Base-by-base conservation (phyloP, 1,284 basidiomycete species). In the Phellopilus nigrolimitatus region DNA sequence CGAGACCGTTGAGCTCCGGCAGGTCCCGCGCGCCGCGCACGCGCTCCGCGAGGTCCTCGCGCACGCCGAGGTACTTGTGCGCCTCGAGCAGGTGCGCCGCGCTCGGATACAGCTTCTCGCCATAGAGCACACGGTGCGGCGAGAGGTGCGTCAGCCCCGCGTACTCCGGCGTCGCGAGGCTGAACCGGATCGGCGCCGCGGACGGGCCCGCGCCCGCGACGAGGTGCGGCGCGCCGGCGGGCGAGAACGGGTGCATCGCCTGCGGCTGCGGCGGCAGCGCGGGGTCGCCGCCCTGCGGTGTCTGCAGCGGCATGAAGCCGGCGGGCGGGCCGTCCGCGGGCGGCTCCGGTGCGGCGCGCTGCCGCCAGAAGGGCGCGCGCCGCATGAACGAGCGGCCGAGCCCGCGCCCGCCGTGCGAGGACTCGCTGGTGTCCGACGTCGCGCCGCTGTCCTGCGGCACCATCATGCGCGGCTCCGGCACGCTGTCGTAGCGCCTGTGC, bases 31-130 rank as follows among this genome's bases (percentile, higher is more conserved):
- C 72, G 3, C 53, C 57, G 19, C 81, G 68, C 53, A 88, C 79
- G 24, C 59, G 57, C 49, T 82, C 76, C 3, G 79, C 78, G 21
- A 83, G 57, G 1, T 77, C 74, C 0, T 74, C 72, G 4, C 67
- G 65, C 28, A 67, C 62, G 0, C 68, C 67, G 46, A 79, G 59
- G 61, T 81, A 88, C 61, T 84, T 84, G 56, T 83, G 66, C 7
- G 84, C 83, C 64, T 88, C 83, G 37, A 79, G 71, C 12, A 88
- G 68, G 59, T 88, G 85, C 55, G 78, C 64, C 2, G 80, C 84
- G 2, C 77, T 82, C 4, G 82, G 80, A 56, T 80, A 88, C 37
- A 66, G 64, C 46, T 69, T 69, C 28, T 74, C 69, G 39, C 69
- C 61, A 61, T 77, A 80, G 43, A 77, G 56, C 17, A 88, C 73